Base-by-base conservation (phyloP, 1,284 basidiomycete species). In the Moniliophthora roreri region DNA sequence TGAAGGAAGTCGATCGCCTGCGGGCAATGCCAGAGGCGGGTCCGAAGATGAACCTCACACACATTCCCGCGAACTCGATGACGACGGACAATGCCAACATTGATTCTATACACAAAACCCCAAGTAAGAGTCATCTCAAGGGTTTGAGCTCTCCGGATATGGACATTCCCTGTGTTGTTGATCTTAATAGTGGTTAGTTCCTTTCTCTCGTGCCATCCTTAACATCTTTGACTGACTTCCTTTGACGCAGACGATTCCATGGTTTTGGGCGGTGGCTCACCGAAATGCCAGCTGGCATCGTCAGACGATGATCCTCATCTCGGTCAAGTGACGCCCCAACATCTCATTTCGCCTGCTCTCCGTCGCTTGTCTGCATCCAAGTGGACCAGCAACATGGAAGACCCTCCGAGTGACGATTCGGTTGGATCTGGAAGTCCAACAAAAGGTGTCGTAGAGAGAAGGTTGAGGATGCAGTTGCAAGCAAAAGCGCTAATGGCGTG, bases 291-390 rank as follows among this genome's bases (percentile, higher is more conserved):
- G 15, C 47, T 63, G 16, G 58, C 62, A 8, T 78, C 77, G 3
- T 87, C 84, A 1, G 85, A 88, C 58, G 84, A 89, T 54, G 80
- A 84, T 55, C 77, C 76, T 0, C 74, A 75, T 58, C 55, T 81
- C 21, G 84, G 84, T 0, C 82, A 85, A 65, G 81, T 86, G n/a
- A 87, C 84, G 0, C 85, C 86, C 20, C 78, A 79, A 55, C 82
- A 83, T 59, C 65, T 88, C 23, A 78, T 81, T 38, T 89, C 86
- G 7, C 85, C 86, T 6, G 74, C 71, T 21, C 68, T 76, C 26
- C 77, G 72, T 38, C 75, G 76, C 28, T 32, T 32, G 11, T 32
- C 28, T 11, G 28, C 7, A 32, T 32, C 28, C n/a, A 58, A 66
- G 53, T 60, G 62, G 45, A n/a, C 24, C 11, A 32, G 13, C 15